Percentiles rank a stretch among this genome's conserved stretches.
Evolutionary conservation across 106 monocot species (phyloP).

Genomic region (Xerophyta viscosa): DNA sequence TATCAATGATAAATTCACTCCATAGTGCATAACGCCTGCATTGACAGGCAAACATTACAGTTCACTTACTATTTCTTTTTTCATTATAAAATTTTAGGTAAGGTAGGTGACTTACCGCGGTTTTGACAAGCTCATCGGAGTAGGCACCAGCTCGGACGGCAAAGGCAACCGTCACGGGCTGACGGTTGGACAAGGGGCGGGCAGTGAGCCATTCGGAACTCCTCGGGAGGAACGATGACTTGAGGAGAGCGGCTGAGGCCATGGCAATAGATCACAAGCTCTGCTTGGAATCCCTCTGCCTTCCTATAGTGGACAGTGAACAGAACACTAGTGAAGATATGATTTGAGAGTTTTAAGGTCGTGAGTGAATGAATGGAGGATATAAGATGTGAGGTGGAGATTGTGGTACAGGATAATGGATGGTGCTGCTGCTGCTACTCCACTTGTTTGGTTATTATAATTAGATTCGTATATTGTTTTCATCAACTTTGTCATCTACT

Average conservation of each 20-base stretch:
- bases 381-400: slow-evolving; percentile 68
- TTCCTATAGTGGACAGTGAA: neutral
- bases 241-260: slow-evolving; percentile 89
- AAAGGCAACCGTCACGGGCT: slow-evolving; percentile 39
- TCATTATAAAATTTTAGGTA: too few relatives aligned
- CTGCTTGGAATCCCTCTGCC: neutral
- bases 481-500: too few relatives aligned
- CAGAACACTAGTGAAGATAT: neutral
- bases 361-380: slow-evolving; percentile 21
- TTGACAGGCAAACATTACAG: too few relatives aligned
- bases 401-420: too few relatives aligned
- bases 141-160: slow-evolving; percentile 57
- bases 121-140: slow-evolving; percentile 85
- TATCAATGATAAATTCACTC: too few relatives aligned
- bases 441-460: too few relatives aligned
- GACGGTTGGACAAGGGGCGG: slow-evolving; percentile 7
- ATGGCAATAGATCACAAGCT: slow-evolving; percentile 20
- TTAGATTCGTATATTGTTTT: too few relatives aligned
- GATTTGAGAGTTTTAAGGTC: slow-evolving; percentile 14
- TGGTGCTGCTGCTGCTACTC: too few relatives aligned
- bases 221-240: slow-evolving; percentile 84
- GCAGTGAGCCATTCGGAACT: slow-evolving; percentile 53
- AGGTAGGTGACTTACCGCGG: slow-evolving; percentile 37
- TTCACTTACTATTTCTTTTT: too few relatives aligned
- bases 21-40: too few relatives aligned